Conservation (phyloP, 257 asterid species). For the Solanum appendiculatum region DNA sequence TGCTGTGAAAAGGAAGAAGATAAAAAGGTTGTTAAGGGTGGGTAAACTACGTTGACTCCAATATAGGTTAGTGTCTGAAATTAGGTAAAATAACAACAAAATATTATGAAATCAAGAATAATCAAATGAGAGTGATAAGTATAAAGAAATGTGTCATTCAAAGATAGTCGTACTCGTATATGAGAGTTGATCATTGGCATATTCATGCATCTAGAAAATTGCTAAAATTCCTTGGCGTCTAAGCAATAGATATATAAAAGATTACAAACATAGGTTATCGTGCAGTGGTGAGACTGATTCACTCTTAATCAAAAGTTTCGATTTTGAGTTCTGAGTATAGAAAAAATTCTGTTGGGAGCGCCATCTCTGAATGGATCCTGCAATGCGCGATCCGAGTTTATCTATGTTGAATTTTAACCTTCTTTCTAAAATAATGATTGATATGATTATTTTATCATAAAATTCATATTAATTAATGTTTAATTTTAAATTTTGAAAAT, state of each 20-base stretch:
- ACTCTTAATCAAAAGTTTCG: too few species aligned
- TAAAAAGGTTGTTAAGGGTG: constrained; percentile 11
- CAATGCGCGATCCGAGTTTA: too few species aligned
- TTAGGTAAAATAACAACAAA: constrained; percentile 16
- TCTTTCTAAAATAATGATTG: too few species aligned
- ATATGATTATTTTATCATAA: too few species aligned
- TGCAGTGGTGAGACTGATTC: too few species aligned
- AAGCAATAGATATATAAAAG: background rate
- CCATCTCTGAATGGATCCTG: too few species aligned
- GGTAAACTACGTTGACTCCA: constrained; percentile 13
- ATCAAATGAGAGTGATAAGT: background rate
- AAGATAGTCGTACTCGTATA: background rate
- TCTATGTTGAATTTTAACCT: too few species aligned
- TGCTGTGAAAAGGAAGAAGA: background rate
- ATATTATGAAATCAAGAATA: background rate
- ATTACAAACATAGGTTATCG: too few species aligned
- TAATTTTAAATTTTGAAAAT: too few species aligned
- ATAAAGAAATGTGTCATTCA: background rate
- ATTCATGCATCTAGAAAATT: background rate
- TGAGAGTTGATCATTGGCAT: background rate
- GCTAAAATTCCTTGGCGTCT: background rate
- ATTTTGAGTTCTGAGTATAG: too few species aligned
- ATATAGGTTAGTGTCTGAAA: background rate
- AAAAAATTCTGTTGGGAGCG: too few species aligned
- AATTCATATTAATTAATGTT: too few species aligned